These are phyloP conservation scores for Chamaecrista fasciculata DNA, from an alignment of 306 rosid genomes.

Conservation along the genomic window DNA sequence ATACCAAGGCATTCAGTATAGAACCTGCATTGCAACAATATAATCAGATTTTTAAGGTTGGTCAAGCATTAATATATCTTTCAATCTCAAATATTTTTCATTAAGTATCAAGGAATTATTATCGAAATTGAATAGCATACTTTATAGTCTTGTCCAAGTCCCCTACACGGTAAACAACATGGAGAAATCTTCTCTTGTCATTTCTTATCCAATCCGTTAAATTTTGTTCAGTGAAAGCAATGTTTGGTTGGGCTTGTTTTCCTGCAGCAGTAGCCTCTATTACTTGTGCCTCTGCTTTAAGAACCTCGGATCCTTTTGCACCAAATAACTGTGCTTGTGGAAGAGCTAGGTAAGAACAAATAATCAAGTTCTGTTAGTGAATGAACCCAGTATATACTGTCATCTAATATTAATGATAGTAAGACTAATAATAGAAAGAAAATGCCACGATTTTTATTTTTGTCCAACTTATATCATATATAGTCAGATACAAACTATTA, in stretches of 20 bases:
- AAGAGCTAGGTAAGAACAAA: conserved; percentile 44
- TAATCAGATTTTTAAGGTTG: too few relatives aligned
- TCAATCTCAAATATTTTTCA: background rate
- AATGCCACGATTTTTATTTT: background rate
- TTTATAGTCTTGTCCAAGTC: conserved; percentile 90
- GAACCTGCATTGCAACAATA: too few relatives aligned
- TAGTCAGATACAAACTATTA: background rate
- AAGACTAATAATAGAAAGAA: background rate
- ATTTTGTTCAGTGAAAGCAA: conserved; percentile 48
- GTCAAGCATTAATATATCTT: background rate
- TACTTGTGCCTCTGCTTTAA: conserved; percentile 23
- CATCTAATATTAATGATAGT: background rate
- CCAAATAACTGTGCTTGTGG: conserved; percentile 61
- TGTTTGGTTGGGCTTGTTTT: conserved; percentile 42
- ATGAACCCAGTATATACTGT: background rate
- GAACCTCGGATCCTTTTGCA: conserved; percentile 48
- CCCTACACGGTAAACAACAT: conserved; percentile 90
- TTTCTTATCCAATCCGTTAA: conserved; percentile 77
- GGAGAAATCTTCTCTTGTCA: conserved; percentile 78
- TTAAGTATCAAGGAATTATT: background rate
- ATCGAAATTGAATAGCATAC: conserved; percentile 38
- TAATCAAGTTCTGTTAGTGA: conserved; percentile 31
- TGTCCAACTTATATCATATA: background rate
- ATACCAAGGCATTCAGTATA: conserved; percentile 88
- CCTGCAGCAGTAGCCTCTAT: conserved; percentile 43